Evolutionary conservation across 192 early-diverging fungal species (phyloP).

Genomic region (Lunasporangiospora selenospora): DNA sequence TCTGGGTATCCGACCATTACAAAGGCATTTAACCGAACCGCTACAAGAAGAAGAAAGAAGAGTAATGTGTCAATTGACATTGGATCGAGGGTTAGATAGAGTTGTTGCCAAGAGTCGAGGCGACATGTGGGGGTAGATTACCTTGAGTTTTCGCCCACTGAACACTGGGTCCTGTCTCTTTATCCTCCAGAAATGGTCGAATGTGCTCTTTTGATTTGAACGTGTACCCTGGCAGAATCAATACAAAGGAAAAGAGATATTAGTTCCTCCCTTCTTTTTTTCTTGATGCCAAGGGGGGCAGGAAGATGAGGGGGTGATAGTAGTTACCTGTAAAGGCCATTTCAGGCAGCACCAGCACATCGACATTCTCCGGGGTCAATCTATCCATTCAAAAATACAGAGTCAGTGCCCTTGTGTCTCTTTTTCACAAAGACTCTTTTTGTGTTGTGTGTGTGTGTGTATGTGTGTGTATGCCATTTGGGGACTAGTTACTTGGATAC

Average conservation of each 20-base stretch:
- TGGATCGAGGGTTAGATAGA: not conserved
- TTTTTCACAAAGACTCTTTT: not conserved
- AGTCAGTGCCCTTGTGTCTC: not conserved
- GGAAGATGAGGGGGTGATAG: not conserved
- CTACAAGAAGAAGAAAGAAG: constrained; percentile 33
- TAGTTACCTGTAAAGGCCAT: constrained; percentile 79
- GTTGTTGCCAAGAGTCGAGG: not conserved
- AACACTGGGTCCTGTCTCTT: constrained; percentile 57
- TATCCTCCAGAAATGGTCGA: constrained; percentile 62
- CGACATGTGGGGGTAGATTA: constrained; percentile 6
- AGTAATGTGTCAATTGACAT: not conserved
- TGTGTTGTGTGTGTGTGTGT: not conserved
- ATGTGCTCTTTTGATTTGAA: constrained; percentile 68
- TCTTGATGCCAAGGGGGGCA: too few species aligned
- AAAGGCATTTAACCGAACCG: constrained; percentile 56
- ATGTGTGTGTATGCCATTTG: too few species aligned
- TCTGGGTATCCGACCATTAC: constrained; percentile 80
- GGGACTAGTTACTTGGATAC: constrained; percentile 29
- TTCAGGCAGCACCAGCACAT: constrained; percentile 78
- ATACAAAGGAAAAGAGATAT: not conserved
- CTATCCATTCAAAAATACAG: constrained; percentile 26
- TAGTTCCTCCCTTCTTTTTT: too few species aligned
- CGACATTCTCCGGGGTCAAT: constrained; percentile 59
- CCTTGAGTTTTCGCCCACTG: constrained; percentile 71
- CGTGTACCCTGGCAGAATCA: constrained; percentile 61